A percentile compares a stretch with the other conserved stretches of the same genome.
Conservation (phyloP, 192 early-diverging fungal species). For the Endogone sp. region DNA sequence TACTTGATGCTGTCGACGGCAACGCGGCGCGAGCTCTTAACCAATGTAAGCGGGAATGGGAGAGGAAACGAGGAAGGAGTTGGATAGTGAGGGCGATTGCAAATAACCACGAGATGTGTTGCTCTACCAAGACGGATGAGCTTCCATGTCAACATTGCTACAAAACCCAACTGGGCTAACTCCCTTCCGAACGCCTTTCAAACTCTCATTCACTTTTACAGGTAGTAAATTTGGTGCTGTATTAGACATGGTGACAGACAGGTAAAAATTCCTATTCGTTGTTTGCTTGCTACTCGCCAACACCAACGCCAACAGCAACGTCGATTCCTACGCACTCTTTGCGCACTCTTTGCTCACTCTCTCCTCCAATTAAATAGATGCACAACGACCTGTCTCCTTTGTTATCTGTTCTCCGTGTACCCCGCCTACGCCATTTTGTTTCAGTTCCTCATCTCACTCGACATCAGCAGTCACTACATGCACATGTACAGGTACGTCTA, state of each 20-base stretch:
- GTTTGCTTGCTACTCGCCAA: no score
- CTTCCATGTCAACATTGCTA: neutral
- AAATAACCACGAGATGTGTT: no score
- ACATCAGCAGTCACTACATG: constrained; percentile 96
- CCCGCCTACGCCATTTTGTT: constrained; percentile 72
- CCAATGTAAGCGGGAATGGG: constrained; percentile 76
- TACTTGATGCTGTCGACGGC: constrained; percentile 94
- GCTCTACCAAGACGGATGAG: no score
- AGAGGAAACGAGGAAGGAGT: no score
- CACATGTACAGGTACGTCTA: constrained; percentile 88
- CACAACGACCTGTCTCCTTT: constrained; percentile 89
- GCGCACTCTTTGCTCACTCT: constrained; percentile 1
- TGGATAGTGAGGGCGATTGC: neutral
- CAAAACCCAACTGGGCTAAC: neutral
- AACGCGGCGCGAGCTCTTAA: constrained; percentile 87
- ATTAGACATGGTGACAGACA: constrained; percentile 99
- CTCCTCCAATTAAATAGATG: constrained; percentile 39
- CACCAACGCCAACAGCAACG: no score
- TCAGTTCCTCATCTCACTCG: constrained; percentile 88
- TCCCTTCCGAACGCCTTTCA: no score
- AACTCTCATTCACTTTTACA: constrained; percentile 12
- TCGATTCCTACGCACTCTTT: constrained; percentile 6
- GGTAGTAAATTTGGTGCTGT: constrained; percentile 93
- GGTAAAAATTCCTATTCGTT: constrained; percentile 38
- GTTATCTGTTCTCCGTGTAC: constrained; percentile 73